A percentile compares a stretch with the other conserved stretches of the same genome.
Evolutionary conservation across 176 grass and related monocot genomes (phyloP).

Genomic region (Aegilops umbellulata): DNA sequence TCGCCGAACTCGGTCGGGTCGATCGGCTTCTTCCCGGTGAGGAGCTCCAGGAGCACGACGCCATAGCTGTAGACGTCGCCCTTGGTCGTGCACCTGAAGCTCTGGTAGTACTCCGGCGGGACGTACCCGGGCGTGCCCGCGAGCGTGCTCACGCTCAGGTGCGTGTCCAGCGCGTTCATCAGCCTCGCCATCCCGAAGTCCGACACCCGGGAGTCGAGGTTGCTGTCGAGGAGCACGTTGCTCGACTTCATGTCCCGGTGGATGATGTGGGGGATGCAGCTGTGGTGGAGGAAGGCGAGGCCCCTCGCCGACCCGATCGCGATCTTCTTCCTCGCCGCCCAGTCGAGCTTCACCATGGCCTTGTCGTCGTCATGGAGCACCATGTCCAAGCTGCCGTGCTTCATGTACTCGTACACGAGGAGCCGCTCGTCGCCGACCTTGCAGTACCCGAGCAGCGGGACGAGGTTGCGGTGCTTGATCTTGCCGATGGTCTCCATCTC

Average conservation of each 20-base stretch:
- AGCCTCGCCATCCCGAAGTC: conserved; percentile 95
- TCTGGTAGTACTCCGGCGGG: conserved; percentile 96
- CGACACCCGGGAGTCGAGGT: conserved; percentile 75
- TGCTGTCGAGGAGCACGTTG: conserved; percentile 86
- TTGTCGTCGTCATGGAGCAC: conserved; percentile 64
- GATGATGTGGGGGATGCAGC: conserved; percentile 97
- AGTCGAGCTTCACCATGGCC: conserved; percentile 53
- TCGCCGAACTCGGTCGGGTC: conserved; percentile 81
- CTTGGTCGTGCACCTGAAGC: conserved; percentile 92
- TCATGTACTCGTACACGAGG: conserved; percentile 96
- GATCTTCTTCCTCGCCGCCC: conserved; percentile 84
- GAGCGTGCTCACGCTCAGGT: conserved; percentile 93
- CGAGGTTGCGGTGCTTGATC: conserved; percentile 98
- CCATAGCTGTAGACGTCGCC: conserved; percentile 97
- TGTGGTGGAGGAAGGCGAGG: conserved; percentile 95
- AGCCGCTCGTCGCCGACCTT: conserved; percentile 93
- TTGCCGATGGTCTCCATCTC: conserved; percentile 99
- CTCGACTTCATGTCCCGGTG: conserved; percentile 99
- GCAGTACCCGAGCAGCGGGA: conserved; percentile 85
- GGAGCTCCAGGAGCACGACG: conserved; percentile 89
- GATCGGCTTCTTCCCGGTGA: conserved; percentile 93
- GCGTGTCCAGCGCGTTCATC: conserved; percentile 81
- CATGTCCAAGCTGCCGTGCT: conserved; percentile 83
- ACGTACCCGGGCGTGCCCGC: conserved; percentile 95
- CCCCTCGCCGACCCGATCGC: conserved; percentile 80